A percentile compares a stretch with the other conserved stretches of the same genome.
phyloP scores from a whole-genome alignment of 2,329 filamentous ascomycete genomes.

The Harringtonia aguacate region DNA sequence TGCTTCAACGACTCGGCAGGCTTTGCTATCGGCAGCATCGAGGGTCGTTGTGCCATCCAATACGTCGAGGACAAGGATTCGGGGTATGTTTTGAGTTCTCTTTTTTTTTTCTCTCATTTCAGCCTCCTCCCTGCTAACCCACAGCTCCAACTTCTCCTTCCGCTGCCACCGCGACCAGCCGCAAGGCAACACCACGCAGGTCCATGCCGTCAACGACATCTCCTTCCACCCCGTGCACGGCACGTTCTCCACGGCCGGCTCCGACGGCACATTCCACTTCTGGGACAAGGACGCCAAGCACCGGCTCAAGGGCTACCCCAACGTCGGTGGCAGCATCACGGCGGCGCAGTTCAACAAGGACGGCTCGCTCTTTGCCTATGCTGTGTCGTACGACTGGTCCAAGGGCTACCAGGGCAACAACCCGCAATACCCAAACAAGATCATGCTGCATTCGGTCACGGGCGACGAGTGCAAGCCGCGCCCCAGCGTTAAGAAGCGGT shows the following conservation, averaged over 20 bases:
- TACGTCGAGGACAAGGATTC: conserved; percentile 96
- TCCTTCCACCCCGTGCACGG: conserved; percentile 94
- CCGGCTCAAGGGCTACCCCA: conserved; percentile 77
- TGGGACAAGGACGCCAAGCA: conserved; percentile 92
- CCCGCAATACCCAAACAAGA: conserved; percentile 62
- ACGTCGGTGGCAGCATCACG: conserved; percentile 77
- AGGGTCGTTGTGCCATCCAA: conserved; percentile 94
- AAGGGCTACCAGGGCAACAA: conserved; percentile 88
- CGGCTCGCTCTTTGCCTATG: conserved; percentile 78
- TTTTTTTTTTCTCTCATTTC: background rate
- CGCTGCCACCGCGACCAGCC: conserved; percentile 90
- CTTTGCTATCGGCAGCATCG: conserved; percentile 92
- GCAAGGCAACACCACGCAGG: conserved; percentile 67
- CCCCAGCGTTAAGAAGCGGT: conserved; percentile 50
- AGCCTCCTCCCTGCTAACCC: conserved; percentile 4
- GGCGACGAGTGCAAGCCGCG: conserved; percentile 52
- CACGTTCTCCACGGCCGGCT: conserved; percentile 95
- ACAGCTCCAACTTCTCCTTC: conserved; percentile 90
- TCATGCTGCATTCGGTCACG: conserved; percentile 71
- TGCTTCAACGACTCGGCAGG: conserved; percentile 89
- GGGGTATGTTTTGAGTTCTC: conserved; percentile 32
- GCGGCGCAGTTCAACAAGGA: conserved; percentile 83
- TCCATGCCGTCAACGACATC: conserved; percentile 93
- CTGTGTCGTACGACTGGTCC: conserved; percentile 95
- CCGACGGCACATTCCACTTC: conserved; percentile 93